Conservation (phyloP, 331 rosid species). For the Quercus phellos region DNA sequence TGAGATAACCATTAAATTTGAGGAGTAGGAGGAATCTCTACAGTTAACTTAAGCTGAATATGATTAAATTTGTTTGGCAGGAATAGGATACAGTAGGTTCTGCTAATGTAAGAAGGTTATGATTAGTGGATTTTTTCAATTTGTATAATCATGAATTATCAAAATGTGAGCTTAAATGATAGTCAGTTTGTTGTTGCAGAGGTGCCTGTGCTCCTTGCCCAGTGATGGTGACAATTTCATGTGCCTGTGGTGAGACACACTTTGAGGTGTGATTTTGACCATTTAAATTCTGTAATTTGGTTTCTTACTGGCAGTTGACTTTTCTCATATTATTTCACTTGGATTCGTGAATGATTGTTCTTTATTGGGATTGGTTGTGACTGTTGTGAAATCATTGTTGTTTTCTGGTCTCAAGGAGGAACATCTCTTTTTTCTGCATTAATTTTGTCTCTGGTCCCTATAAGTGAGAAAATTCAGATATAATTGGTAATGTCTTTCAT, state of each 20-base stretch:
- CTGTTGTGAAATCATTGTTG: conserved; percentile 5
- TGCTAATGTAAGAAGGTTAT: neutral
- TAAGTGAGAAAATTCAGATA: neutral
- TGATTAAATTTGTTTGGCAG: neutral
- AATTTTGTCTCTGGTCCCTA: neutral
- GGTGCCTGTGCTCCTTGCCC: conserved; percentile 99
- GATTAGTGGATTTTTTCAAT: neutral
- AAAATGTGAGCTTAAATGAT: neutral
- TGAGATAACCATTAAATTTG: neutral
- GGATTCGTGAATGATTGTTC: conserved; percentile 11
- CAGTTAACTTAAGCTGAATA: neutral
- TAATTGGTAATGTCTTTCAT: neutral
- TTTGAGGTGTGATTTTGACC: conserved; percentile 66
- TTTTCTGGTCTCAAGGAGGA: neutral
- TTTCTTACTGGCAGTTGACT: conserved; percentile 8
- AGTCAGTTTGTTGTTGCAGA: conserved; percentile 54
- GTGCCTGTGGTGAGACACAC: conserved; percentile 87
- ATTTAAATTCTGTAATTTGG: conserved; percentile 11
- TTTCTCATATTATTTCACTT: neutral
- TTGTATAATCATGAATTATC: conserved; percentile 6
- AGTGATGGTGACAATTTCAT: conserved; percentile 84
- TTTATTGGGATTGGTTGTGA: conserved; percentile 17
- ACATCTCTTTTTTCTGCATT: neutral
- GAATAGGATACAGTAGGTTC: neutral
- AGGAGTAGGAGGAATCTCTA: neutral